These are phyloP conservation scores for Diplocarpon rosae DNA, from an alignment of 2,329 filamentous ascomycete species.

Conservation along the genomic window DNA sequence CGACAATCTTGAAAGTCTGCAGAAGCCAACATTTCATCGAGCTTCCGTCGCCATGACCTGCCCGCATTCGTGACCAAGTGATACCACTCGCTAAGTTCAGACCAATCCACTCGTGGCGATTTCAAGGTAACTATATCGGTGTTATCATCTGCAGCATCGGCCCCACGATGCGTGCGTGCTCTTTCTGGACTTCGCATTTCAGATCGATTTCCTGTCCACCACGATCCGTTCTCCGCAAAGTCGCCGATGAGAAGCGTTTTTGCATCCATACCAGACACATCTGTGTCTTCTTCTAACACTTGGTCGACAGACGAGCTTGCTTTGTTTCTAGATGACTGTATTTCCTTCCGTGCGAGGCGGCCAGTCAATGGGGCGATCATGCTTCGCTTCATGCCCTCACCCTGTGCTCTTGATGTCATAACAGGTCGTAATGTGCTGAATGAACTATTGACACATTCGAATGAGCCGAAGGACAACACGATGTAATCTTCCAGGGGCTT, in stretches of 20 bases:
- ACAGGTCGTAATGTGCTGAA: slow-evolving; percentile 47
- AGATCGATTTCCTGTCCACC: slow-evolving; percentile 58
- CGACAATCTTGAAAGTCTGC: slow-evolving; percentile 12
- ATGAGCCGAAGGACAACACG: slow-evolving; percentile 53
- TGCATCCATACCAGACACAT: slow-evolving; percentile 51
- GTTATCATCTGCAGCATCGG: slow-evolving; percentile 6
- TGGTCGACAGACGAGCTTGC: neutral
- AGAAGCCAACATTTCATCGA: slow-evolving; percentile 42
- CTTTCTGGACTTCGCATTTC: slow-evolving; percentile 30
- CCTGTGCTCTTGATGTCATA: slow-evolving; percentile 22
- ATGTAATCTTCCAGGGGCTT: slow-evolving; percentile 70
- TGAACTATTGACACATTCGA: slow-evolving; percentile 64
- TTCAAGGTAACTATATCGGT: slow-evolving; percentile 39
- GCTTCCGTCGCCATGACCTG: slow-evolving; percentile 50
- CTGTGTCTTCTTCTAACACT: neutral
- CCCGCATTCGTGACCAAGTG: slow-evolving; percentile 56
- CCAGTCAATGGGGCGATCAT: slow-evolving; percentile 20
- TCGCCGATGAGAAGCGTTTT: slow-evolving; percentile 66
- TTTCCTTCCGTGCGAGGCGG: slow-evolving; percentile 25
- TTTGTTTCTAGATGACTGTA: slow-evolving; percentile 36
- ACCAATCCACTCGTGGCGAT: slow-evolving; percentile 67
- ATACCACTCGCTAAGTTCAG: slow-evolving; percentile 64
- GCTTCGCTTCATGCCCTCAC: slow-evolving; percentile 17
- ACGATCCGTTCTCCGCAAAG: slow-evolving; percentile 69
- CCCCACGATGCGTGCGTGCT: slow-evolving; percentile 26